Conservation (phyloP, 2,329 filamentous ascomycete species). For the Phyllosticta citribraziliensis region DNA sequence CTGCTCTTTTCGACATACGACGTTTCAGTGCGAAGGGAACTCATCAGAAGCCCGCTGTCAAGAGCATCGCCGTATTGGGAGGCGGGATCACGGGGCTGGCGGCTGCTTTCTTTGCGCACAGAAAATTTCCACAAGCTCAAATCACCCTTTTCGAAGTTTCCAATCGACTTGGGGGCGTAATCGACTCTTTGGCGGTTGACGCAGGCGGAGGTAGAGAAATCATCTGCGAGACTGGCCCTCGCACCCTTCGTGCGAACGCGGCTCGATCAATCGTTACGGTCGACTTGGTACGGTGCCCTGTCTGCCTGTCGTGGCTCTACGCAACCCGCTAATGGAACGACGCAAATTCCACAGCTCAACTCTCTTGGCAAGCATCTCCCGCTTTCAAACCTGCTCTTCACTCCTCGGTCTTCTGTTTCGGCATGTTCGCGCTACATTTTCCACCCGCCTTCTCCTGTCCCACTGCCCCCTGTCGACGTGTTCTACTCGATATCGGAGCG, state of each 20-base stretch:
- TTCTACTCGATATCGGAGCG: not conserved
- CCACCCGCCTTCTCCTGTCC: not conserved
- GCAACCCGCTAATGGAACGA: not conserved
- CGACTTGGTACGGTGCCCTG: not conserved
- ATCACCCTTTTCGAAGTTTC: not conserved
- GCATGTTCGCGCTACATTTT: not conserved
- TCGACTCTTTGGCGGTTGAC: not conserved
- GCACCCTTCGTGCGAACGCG: not conserved
- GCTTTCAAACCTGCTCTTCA: not conserved
- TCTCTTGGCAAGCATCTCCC: not conserved
- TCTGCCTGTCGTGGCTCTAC: not conserved
- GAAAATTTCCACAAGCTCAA: not conserved
- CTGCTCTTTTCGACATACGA: not conserved
- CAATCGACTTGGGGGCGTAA: slow-evolving; percentile 1
- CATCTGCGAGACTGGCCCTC: not conserved
- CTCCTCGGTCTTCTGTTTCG: not conserved
- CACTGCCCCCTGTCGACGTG: not conserved
- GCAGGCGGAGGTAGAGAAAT: not conserved
- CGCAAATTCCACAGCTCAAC: not conserved
- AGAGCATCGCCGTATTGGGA: not conserved
- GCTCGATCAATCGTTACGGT: not conserved
- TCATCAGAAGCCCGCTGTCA: not conserved
- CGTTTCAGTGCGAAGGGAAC: not conserved
- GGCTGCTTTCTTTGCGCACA: not conserved
- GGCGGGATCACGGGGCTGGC: slow-evolving; percentile 2